Conservation (phyloP, 2,329 filamentous ascomycete genomes). For the Rugonectria rugulosa region DNA sequence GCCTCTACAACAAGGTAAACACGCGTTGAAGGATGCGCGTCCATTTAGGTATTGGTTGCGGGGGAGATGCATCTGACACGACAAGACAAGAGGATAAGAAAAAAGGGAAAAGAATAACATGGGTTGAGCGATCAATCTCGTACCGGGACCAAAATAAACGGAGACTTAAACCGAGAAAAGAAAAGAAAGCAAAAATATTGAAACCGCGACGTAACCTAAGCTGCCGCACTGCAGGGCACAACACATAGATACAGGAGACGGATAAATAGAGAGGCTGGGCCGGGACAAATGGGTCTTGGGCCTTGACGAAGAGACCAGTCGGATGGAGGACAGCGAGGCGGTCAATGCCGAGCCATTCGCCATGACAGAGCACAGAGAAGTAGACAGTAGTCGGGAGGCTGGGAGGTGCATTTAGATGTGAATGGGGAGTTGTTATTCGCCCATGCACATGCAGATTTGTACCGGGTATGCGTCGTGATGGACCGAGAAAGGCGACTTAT, state of each 20-base stretch:
- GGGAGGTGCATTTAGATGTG: conserved; percentile 18
- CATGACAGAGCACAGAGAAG: conserved; percentile 15
- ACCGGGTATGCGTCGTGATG: conserved; percentile 24
- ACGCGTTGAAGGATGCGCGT: conserved; percentile 33
- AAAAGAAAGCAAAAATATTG: conserved; percentile 19
- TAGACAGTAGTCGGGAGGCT: conserved; percentile 18
- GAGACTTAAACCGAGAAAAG: conserved; percentile 11
- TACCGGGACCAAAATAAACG: conserved; percentile 29
- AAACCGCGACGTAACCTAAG: conserved; percentile 23
- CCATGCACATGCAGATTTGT: conserved; percentile 20
- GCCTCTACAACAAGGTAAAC: conserved; percentile 9
- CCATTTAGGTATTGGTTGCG: conserved; percentile 27
- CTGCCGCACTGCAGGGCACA: conserved; percentile 14
- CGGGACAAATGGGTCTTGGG: conserved; percentile 11
- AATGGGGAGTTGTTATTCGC: conserved; percentile 17
- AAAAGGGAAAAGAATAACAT: conserved; percentile 28
- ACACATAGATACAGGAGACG: conserved; percentile 7
- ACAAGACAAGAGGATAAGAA: conserved; percentile 6
- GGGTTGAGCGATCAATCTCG: conserved; percentile 28
- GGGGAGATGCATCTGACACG: conserved; percentile 31
- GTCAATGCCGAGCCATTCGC: conserved; percentile 13
- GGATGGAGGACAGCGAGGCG: conserved; percentile 13
- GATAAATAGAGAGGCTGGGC: conserved; percentile 18
- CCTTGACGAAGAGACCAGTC: conserved; percentile 1
- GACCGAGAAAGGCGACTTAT: conserved; percentile 23